A percentile compares a stretch with the other conserved stretches of the same genome.
Evolutionary conservation across 768 basidiomycete genomes (phyloP).

Genomic region (Trametes gibbosa): DNA sequence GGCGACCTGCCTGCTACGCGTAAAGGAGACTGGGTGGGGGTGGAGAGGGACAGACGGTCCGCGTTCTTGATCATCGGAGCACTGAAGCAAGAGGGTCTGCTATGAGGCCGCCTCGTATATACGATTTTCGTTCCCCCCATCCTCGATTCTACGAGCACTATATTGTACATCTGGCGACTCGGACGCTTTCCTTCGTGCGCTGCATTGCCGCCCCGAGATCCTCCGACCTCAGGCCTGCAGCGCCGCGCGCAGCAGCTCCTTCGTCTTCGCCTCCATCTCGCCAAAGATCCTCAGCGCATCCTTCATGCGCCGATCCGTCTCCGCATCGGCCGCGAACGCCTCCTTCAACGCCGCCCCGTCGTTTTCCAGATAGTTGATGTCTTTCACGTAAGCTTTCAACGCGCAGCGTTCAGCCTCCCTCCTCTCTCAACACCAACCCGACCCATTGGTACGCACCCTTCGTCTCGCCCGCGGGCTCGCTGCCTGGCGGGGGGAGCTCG

Average conservation of each 20-base stretch:
- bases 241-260: constrained; percentile 27
- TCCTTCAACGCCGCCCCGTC: constrained; percentile 34
- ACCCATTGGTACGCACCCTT: neutral
- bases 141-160: neutral
- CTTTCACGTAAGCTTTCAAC: constrained; percentile 12
- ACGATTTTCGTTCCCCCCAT: neutral
- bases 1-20: constrained; percentile 48
- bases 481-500: neutral
- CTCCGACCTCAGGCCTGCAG: constrained; percentile 14
- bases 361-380: constrained; percentile 36
- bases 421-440: neutral
- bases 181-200: too few species aligned
- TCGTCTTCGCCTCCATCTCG: constrained; percentile 42
- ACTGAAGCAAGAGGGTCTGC: constrained; percentile 66
- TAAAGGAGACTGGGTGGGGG: constrained; percentile 71
- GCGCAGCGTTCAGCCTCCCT: neutral
- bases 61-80: constrained; percentile 80
- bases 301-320: constrained; percentile 40
- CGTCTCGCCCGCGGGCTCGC: neutral
- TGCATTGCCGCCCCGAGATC: too few species aligned
- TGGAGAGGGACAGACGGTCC: constrained; percentile 75
- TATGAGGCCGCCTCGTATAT: constrained; percentile 32
- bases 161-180: neutral
- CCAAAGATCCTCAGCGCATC: constrained; percentile 47
- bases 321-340: constrained; percentile 37